A percentile compares a stretch with the other conserved stretches of the same genome.
Conservation (phyloP, 1,139 yeast species). For the Saccharomycopsis hybrid region DNA sequence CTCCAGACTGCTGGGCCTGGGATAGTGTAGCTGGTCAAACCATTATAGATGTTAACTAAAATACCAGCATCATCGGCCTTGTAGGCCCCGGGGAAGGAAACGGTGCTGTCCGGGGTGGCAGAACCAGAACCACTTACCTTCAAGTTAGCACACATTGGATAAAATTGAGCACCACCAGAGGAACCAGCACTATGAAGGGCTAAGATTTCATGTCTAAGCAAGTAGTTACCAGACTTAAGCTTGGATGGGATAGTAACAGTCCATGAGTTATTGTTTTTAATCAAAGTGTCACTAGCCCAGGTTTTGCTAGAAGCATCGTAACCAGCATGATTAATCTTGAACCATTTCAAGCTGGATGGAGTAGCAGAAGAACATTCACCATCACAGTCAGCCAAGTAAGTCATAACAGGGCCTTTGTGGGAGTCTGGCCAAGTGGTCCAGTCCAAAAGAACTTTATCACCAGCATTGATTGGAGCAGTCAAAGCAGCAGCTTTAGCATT, state of each 20-base stretch:
- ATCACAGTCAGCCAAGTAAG: constrained; percentile 18
- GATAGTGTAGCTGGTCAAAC: constrained; percentile 9
- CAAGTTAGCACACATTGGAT: constrained; percentile 19
- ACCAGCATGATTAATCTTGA: constrained; percentile 20
- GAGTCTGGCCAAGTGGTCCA: constrained; percentile 20
- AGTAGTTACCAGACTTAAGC: constrained; percentile 18
- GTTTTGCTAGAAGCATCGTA: background rate
- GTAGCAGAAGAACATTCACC: constrained; percentile 10
- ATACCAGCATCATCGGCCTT: constrained; percentile 19
- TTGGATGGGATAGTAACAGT: constrained; percentile 18
- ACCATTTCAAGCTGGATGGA: constrained; percentile 14
- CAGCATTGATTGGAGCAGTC: constrained; percentile 15
- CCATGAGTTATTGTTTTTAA: constrained; percentile 18
- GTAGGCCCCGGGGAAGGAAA: constrained; percentile 21
- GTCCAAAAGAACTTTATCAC: constrained; percentile 10
- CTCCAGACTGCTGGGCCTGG: constrained; percentile 14
- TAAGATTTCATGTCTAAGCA: constrained; percentile 18
- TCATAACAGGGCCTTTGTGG: constrained; percentile 18
- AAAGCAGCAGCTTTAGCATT: constrained; percentile 11
- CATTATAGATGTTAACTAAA: constrained; percentile 16
- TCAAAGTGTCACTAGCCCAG: constrained; percentile 17
- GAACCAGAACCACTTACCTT: constrained; percentile 19
- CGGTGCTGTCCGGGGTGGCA: constrained; percentile 19
- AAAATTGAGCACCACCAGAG: constrained; percentile 17
- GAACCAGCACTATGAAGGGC: constrained; percentile 11